Evolutionary conservation across 345 rosid genomes (phyloP).

Genomic region (Bruguiera gymnorhiza): DNA sequence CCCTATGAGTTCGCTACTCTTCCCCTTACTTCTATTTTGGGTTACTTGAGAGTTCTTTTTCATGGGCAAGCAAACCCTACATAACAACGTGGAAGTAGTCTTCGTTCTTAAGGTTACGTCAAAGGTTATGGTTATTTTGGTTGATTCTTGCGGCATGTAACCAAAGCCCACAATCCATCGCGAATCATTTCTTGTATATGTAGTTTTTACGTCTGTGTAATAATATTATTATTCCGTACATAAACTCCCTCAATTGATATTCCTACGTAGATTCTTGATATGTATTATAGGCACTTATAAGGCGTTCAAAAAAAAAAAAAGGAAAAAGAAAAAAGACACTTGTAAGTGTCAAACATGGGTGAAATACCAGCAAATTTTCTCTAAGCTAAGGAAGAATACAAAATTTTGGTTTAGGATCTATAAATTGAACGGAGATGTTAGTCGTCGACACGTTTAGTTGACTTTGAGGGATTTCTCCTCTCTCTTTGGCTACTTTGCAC

Average conservation of each 20-base stretch:
- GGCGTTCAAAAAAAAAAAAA: too few relatives aligned
- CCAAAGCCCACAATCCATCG: background rate
- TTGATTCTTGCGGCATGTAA: conserved; percentile 20
- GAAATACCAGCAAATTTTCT: too few relatives aligned
- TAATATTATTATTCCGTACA: too few relatives aligned
- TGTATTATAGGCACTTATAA: too few relatives aligned
- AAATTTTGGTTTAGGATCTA: background rate
- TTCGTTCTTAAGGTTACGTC: conserved; percentile 48
- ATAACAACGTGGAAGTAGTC: conserved; percentile 6
- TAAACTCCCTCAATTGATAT: too few relatives aligned
- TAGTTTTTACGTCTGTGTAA: too few relatives aligned
- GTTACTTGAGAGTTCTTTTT: conserved; percentile 28
- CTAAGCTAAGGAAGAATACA: too few relatives aligned
- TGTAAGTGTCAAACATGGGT: too few relatives aligned
- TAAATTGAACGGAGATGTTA: background rate
- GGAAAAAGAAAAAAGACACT: too few relatives aligned
- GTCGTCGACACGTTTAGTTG: background rate
- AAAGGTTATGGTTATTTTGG: conserved; percentile 18
- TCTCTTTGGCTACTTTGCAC: background rate
- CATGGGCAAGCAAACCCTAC: conserved; percentile 19
- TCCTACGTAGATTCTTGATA: too few relatives aligned
- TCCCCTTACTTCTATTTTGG: conserved; percentile 31
- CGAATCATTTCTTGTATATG: background rate
- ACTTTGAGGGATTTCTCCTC: background rate
- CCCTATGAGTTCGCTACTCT: background rate